Percentiles rank a stretch among this genome's conserved stretches.
phyloP scores from a whole-genome alignment of 495 filamentous ascomycete genomes.

The Thozetella sp. region DNA sequence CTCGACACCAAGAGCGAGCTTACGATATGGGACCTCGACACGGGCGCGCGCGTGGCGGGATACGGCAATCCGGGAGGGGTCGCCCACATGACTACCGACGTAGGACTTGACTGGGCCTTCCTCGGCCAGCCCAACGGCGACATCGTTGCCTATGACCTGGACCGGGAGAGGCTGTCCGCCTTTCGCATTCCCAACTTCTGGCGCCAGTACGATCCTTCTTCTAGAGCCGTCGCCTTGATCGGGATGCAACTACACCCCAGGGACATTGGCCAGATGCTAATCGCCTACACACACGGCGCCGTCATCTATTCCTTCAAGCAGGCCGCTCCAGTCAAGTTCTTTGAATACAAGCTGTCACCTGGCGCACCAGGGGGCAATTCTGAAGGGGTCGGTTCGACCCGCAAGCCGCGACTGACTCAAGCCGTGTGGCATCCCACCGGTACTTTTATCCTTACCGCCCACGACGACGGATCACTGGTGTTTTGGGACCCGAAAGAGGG shows the following conservation, averaged over 20 bases:
- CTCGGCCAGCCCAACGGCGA: slow-evolving; percentile 79
- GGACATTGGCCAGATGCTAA: slow-evolving; percentile 88
- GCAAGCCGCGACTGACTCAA: slow-evolving; percentile 73
- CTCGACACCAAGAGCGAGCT: slow-evolving; percentile 85
- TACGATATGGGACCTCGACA: slow-evolving; percentile 71
- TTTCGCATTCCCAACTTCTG: slow-evolving; percentile 87
- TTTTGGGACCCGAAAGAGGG: slow-evolving; percentile 96
- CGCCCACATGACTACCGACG: slow-evolving; percentile 74
- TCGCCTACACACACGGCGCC: slow-evolving; percentile 85
- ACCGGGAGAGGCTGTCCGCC: slow-evolving; percentile 71
- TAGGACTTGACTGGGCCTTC: slow-evolving; percentile 88
- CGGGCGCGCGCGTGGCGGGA: slow-evolving; percentile 56
- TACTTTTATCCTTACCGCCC: slow-evolving; percentile 82
- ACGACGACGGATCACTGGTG: slow-evolving; percentile 88
- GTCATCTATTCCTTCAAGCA: slow-evolving; percentile 93
- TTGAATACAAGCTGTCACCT: slow-evolving; percentile 78
- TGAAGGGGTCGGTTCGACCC: slow-evolving; percentile 43
- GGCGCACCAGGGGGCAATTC: slow-evolving; percentile 86
- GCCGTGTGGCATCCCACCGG: slow-evolving; percentile 95
- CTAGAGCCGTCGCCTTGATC: slow-evolving; percentile 42
- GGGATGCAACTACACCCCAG: slow-evolving; percentile 83
- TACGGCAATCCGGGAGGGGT: slow-evolving; percentile 76
- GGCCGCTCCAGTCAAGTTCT: slow-evolving; percentile 72
- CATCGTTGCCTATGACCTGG: slow-evolving; percentile 86
- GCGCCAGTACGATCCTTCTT: slow-evolving; percentile 59